These are phyloP conservation scores for Groenewaldozyma tartarivorans DNA, from an alignment of 805 yeast species.

Conservation along the genomic window DNA sequence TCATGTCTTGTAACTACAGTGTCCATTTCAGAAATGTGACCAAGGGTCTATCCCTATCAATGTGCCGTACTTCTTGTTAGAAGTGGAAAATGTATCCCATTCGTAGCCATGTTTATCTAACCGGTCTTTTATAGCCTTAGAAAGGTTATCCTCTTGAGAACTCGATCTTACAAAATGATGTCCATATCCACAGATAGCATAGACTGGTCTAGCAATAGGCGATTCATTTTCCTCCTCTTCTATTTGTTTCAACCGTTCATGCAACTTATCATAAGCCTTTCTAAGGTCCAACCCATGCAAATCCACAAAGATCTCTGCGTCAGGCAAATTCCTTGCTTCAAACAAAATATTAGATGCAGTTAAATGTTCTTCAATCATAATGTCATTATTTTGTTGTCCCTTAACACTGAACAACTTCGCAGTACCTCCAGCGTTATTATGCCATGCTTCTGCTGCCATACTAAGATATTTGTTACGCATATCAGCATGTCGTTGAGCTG, in stretches of 20 bases:
- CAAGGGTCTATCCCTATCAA: conserved; percentile 36
- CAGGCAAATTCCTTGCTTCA: conserved; percentile 17
- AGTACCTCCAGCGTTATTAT: conserved; percentile 22
- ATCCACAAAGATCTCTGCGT: conserved; percentile 24
- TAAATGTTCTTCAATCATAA: conserved; percentile 20
- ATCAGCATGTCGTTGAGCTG: conserved; percentile 22
- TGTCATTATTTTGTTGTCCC: conserved; percentile 25
- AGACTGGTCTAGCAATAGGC: conserved; percentile 22
- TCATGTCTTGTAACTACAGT: not conserved
- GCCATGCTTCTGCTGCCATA: conserved; percentile 26
- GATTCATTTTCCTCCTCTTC: conserved; percentile 18
- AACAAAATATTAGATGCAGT: conserved; percentile 22
- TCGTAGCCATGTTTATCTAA: conserved; percentile 32
- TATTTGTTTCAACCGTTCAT: conserved; percentile 16
- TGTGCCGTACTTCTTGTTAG: conserved; percentile 27
- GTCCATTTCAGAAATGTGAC: conserved; percentile 17
- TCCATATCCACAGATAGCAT: conserved; percentile 27
- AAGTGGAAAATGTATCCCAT: conserved; percentile 29
- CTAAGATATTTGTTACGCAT: conserved; percentile 27
- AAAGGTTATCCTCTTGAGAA: conserved; percentile 22
- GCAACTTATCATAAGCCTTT: conserved; percentile 24
- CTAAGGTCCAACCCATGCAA: conserved; percentile 29
- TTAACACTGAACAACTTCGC: conserved; percentile 24
- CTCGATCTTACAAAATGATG: conserved; percentile 23
- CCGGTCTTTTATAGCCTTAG: conserved; percentile 23